phyloP scores from a whole-genome alignment of 2,329 filamentous ascomycete species.

The Sphaerulina vaccinii region DNA sequence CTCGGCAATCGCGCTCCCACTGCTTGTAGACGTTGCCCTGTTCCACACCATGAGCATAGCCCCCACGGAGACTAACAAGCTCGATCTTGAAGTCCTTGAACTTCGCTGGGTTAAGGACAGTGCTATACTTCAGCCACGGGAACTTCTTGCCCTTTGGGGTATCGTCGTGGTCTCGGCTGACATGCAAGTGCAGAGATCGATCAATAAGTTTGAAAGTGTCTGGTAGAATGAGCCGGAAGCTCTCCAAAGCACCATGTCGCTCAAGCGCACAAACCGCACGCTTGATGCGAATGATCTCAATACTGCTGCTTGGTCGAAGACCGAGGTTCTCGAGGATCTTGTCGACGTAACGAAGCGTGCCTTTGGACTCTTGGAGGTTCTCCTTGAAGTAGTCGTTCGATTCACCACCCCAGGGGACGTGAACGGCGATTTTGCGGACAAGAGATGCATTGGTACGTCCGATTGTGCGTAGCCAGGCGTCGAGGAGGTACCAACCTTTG shows the following conservation, averaged over 20 bases:
- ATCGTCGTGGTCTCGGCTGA: too few relatives aligned
- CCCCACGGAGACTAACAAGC: not conserved
- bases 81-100: not conserved
- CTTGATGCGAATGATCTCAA: not conserved
- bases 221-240: not conserved
- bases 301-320: not conserved
- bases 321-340: not conserved
- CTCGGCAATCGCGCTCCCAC: too few relatives aligned
- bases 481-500: slow-evolving; percentile 7
- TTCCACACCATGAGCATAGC: not conserved
- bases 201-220: not conserved
- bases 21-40: too few relatives aligned
- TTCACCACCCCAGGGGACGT: slow-evolving; percentile 5
- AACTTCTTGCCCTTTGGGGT: not conserved
- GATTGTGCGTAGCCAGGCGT: slow-evolving; percentile 6
- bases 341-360: not conserved
- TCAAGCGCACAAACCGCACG: not conserved
- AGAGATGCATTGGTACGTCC: not conserved
- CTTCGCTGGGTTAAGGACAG: not conserved
- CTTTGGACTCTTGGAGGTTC: not conserved
- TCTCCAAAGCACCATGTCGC: not conserved
- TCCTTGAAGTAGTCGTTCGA: not conserved
- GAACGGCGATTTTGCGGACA: slow-evolving; percentile 7
- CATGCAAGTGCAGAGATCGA: too few relatives aligned
- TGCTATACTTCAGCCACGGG: not conserved